Evolutionary conservation across 805 yeast species (phyloP), one percentile per base, ranked within the genome.

Genomic region (Dipodascus geniculatus): DNA sequence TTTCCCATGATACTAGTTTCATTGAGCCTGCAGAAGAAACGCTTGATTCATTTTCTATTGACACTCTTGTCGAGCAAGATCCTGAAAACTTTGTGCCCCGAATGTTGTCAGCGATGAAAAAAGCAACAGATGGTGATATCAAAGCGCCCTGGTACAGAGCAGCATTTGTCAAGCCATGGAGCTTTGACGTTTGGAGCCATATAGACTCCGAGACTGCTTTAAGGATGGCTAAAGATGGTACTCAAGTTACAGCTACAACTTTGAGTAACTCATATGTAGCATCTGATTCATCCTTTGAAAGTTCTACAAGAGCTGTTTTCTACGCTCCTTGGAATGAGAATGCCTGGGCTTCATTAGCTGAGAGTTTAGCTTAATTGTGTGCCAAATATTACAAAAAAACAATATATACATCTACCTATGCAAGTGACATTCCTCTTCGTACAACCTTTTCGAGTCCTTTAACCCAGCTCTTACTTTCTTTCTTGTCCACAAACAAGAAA

Each of bases 381-480:
- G 33, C 33, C 11, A 11, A 6, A 28, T 28, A 28, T 28, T 28
- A n/a, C n/a, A n/a, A n/a, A n/a, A n/a, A n/a, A n/a, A n/a, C n/a
- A n/a, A n/a, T n/a, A n/a, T n/a, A n/a, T n/a, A n/a, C 23, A 38
- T 6, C 4, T 38, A 16, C 33, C 60, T 60, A 70, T 19, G 68
- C 62, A 51, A 71, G 55, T 14, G 72, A 61, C 52, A 65, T 59
- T 38, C 71, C 82, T 54, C 76, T 77, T 60, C 79, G 78, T 31
- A 86, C 74, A 2, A 84, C 82, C 52, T 75, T 81, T 23, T 89
- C 89, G 49, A 89, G 72, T 1, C 93, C 95, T 61, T 81, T 82
- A 23, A 88, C 83, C 88, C 95, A 88, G 2, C 85, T 75, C 60
- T 83, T 83, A n/a, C 78, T 74, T 57, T 80, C 84, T 48, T 66